Base-by-base conservation (phyloP, 352 stramenopile genomes). In the Peronospora destructor region DNA sequence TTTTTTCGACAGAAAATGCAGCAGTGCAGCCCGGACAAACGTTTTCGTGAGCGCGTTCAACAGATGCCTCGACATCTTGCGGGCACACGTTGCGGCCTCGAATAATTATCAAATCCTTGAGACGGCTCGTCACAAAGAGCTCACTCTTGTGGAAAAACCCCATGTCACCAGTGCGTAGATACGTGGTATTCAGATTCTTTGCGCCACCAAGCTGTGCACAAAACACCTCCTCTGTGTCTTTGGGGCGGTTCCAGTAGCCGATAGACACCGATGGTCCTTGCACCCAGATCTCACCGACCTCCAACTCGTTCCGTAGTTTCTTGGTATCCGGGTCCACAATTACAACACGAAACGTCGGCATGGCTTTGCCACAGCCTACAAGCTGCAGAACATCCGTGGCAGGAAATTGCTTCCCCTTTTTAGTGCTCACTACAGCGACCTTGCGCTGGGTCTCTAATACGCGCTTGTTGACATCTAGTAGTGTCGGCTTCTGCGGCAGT, bases 231-330 rank as follows among this genome's bases (percentile, higher is more conserved):
- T 83, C 56, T 2, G 78, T 87, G 56, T 84, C 77, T 6, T 89
- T 67, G 0, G 71, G 53, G 16, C 68, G 74, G 48, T 87, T 79
- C 71, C 73, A 92, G 57, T 92, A 92, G 9, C 81, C 81, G 14
- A 73, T 29, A 2, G 76, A 66, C 8, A 89, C 76, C 4, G 76
- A 87, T 6, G 74, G 71, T n/a, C 87, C 92, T 37, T 84, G 62
- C 6, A 98, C 72, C 91, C 92, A 98, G 33, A 98, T 85, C 56
- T 98, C 94, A 40, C 94, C 94, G 2, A 91, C 69, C 21, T 82
- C 60, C 23, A 71, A 48, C 19, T 88, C 77, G 26, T 60, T 51
- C 19, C 85, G 44, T 32, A 40, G 16, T 49, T 76, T 57, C 38
- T 69, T 71, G n/a, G 76, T 72, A 13, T 82, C 68, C 0, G 76